Conservation (phyloP, 495 filamentous ascomycete genomes). For the Margaritispora aquatica region DNA sequence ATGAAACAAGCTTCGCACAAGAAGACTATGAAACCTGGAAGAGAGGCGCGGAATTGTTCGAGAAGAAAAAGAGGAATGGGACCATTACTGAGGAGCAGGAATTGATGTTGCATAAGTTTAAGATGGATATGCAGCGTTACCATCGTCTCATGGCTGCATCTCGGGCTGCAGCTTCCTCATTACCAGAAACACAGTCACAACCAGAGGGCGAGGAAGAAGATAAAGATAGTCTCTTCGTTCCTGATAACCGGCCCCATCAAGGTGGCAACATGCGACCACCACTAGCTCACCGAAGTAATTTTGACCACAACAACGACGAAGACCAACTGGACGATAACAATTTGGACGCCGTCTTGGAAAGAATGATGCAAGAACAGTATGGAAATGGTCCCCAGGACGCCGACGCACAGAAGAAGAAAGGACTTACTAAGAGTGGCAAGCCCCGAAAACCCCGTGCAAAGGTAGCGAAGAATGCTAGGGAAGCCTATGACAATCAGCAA, state of each 20-base stretch:
- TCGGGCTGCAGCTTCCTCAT: not conserved
- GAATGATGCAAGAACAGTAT: not conserved
- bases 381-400: not conserved
- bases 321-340: no score
- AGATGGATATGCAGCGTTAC: not conserved
- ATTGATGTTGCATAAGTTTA: not conserved
- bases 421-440: slow-evolving; percentile 9
- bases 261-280: no score
- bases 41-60: not conserved
- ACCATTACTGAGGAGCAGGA: not conserved
- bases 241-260: not conserved
- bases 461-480: slow-evolving; percentile 12
- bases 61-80: not conserved
- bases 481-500: slow-evolving; percentile 2
- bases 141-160: not conserved
- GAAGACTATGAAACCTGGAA: not conserved
- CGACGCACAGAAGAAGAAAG: not conserved
- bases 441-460: slow-evolving; percentile 10
- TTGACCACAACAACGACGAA: no score
- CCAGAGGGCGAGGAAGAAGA: not conserved
- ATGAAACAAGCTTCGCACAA: not conserved
- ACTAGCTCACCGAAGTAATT: not conserved
- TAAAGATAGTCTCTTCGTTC: not conserved
- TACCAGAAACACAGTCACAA: not conserved
- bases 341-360: not conserved